A percentile compares a stretch with the other conserved stretches of the same genome.
phyloP scores from a whole-genome alignment of 805 yeast genomes.

The Metschnikowia kunwiensis region DNA sequence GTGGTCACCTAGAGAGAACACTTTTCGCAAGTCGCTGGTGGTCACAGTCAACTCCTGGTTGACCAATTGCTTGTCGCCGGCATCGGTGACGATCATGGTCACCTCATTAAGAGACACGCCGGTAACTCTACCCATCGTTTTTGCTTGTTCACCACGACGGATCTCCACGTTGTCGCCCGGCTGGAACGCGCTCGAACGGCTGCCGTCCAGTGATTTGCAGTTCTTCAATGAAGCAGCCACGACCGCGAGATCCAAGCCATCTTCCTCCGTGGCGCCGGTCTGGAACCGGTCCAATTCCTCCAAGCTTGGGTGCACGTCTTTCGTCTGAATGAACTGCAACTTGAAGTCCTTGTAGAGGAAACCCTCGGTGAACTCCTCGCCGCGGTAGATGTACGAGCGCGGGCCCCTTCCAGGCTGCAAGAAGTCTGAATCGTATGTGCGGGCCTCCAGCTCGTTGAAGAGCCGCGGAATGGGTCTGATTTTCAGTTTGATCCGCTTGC shows the following conservation, averaged over 20 bases:
- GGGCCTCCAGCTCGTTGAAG: conserved; percentile 86
- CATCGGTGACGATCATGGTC: conserved; percentile 47
- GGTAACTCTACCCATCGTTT: conserved; percentile 75
- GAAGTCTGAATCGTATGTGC: conserved; percentile 73
- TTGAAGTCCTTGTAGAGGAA: conserved; percentile 83
- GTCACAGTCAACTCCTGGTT: conserved; percentile 76
- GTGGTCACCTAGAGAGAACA: conserved; percentile 89
- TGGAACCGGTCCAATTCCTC: conserved; percentile 85
- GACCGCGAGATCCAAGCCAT: conserved; percentile 80
- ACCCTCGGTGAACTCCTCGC: conserved; percentile 89
- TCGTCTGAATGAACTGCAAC: conserved; percentile 75
- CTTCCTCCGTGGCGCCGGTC: conserved; percentile 69
- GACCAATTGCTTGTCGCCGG: conserved; percentile 54
- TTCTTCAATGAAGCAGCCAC: conserved; percentile 83
- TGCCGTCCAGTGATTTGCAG: conserved; percentile 28
- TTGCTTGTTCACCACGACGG: conserved; percentile 89
- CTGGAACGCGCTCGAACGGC: conserved; percentile 54
- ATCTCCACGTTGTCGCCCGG: conserved; percentile 95
- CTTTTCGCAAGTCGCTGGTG: conserved; percentile 73
- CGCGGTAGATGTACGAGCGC: conserved; percentile 64
- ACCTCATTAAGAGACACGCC: conserved; percentile 59
- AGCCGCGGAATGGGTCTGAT: conserved; percentile 81
- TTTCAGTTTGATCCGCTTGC: conserved; percentile 49
- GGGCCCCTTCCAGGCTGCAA: conserved; percentile 64
- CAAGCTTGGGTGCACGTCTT: conserved; percentile 78